Conservation (phyloP, 2,329 filamentous ascomycete species). For the Elsinoe australis region DNA sequence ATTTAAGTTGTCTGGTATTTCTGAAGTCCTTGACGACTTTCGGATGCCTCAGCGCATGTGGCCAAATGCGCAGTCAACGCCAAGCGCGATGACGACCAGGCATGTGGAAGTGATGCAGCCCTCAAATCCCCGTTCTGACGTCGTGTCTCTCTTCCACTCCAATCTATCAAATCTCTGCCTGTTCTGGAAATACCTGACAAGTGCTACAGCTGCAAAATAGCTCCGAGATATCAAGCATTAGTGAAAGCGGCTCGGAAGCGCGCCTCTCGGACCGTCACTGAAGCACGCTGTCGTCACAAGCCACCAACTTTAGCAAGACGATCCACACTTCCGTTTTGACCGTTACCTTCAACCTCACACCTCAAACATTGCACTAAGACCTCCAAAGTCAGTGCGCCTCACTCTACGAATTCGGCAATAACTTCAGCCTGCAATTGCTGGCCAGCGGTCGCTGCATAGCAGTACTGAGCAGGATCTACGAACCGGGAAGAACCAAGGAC, state of each 20-base stretch:
- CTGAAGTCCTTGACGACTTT: neutral
- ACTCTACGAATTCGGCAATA: neutral
- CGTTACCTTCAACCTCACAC: slow-evolving; percentile 14
- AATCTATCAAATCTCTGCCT: too few relatives aligned
- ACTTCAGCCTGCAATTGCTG: too few relatives aligned
- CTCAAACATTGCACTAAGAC: slow-evolving; percentile 1
- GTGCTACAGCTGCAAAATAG: too few relatives aligned
- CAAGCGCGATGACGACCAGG: slow-evolving; percentile 19
- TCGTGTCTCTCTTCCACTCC: too few relatives aligned
- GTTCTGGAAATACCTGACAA: too few relatives aligned
- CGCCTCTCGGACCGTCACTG: neutral
- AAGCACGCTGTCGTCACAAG: slow-evolving; percentile 14
- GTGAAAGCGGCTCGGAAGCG: slow-evolving; percentile 10
- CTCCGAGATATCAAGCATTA: neutral
- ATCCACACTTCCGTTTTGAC: slow-evolving; percentile 14
- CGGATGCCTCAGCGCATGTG: slow-evolving; percentile 4
- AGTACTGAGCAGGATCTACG: slow-evolving; percentile 1
- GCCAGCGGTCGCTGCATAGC: too few relatives aligned
- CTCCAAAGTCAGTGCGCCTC: slow-evolving; percentile 6
- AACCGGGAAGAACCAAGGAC: slow-evolving; percentile 5
- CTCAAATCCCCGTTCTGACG: neutral
- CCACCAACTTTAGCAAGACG: slow-evolving; percentile 13
- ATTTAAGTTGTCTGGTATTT: neutral
- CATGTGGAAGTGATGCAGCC: neutral
- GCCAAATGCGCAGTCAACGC: slow-evolving; percentile 10